Evolutionary conservation across 2,329 filamentous ascomycete genomes (phyloP).

Genomic region (Alternaria gansuensis): DNA sequence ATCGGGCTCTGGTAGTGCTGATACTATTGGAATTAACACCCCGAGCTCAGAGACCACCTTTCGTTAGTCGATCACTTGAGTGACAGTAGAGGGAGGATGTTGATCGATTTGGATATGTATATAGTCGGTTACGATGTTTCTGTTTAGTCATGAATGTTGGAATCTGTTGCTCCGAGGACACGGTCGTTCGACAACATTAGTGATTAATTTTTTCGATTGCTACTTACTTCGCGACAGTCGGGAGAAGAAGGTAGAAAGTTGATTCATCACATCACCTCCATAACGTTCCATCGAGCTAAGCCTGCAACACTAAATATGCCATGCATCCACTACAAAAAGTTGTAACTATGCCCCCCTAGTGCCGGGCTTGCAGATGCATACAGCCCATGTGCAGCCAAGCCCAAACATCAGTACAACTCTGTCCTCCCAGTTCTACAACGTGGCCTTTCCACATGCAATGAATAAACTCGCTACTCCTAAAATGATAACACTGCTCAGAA

Average conservation of each 20-base stretch:
- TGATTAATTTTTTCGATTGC: no score
- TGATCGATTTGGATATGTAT: slow-evolving; percentile 1
- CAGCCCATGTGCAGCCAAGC: slow-evolving; percentile 18
- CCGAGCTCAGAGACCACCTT: slow-evolving; percentile 32
- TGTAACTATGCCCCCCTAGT: slow-evolving; percentile 15
- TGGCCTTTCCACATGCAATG: slow-evolving; percentile 2
- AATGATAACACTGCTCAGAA: slow-evolving; percentile 7
- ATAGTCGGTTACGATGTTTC: slow-evolving; percentile 1
- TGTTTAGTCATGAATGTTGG: slow-evolving; percentile 8
- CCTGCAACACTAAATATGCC: slow-evolving; percentile 15
- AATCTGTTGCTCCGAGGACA: background rate
- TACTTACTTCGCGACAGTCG: background rate
- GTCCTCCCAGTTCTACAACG: slow-evolving; percentile 10
- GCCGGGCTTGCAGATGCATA: slow-evolving; percentile 17
- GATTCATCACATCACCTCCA: background rate
- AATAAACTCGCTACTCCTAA: background rate
- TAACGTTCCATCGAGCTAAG: background rate
- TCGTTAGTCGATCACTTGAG: slow-evolving; percentile 16
- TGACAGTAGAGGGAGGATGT: background rate
- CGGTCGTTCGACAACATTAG: background rate
- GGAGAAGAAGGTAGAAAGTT: background rate
- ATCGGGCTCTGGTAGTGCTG: slow-evolving; percentile 18
- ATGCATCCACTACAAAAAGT: slow-evolving; percentile 9
- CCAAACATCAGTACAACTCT: slow-evolving; percentile 11
- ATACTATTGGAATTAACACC: slow-evolving; percentile 39